Evolutionary conservation across 202 grass and related monocot genomes (phyloP).

Genomic region (Musa balbisiana): DNA sequence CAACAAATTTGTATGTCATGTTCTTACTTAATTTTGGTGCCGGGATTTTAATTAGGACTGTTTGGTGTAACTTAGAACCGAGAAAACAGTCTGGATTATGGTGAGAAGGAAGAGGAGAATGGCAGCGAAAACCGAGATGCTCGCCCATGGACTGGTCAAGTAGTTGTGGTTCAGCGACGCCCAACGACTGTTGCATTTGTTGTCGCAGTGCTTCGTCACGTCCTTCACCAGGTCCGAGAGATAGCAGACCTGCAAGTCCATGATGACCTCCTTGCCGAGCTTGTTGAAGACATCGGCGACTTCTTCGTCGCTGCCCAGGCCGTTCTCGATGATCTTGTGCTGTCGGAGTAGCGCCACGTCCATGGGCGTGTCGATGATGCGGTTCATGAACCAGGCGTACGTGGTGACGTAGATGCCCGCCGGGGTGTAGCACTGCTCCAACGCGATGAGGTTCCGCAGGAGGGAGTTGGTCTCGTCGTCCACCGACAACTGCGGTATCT

Average conservation of each 20-base stretch:
- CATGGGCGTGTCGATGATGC: background rate
- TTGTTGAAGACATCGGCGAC: slow-evolving; percentile 15
- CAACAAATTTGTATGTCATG: too few species aligned
- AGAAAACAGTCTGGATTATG: slow-evolving; percentile 28
- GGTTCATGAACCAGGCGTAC: slow-evolving; percentile 25
- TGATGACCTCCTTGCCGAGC: slow-evolving; percentile 1
- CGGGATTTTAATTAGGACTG: background rate
- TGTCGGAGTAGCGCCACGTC: slow-evolving; percentile 27
- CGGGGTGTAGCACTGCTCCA: slow-evolving; percentile 26
- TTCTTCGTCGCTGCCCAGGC: slow-evolving; percentile 4
- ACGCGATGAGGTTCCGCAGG: slow-evolving; percentile 33
- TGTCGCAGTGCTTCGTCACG: slow-evolving; percentile 17
- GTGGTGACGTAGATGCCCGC: background rate
- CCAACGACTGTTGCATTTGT: background rate
- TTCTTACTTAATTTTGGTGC: too few species aligned
- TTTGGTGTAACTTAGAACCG: background rate
- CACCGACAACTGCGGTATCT: slow-evolving; percentile 25
- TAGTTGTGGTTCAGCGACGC: slow-evolving; percentile 21
- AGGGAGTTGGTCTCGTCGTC: slow-evolving; percentile 12
- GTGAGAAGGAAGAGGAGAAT: slow-evolving; percentile 22
- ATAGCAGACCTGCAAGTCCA: background rate
- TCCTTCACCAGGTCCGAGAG: background rate
- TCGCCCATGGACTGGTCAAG: slow-evolving; percentile 31
- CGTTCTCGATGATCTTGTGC: slow-evolving; percentile 7
- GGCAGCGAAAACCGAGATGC: slow-evolving; percentile 11